phyloP scores from a whole-genome alignment of 805 yeast genomes.

The Kuraishia capsulata region DNA sequence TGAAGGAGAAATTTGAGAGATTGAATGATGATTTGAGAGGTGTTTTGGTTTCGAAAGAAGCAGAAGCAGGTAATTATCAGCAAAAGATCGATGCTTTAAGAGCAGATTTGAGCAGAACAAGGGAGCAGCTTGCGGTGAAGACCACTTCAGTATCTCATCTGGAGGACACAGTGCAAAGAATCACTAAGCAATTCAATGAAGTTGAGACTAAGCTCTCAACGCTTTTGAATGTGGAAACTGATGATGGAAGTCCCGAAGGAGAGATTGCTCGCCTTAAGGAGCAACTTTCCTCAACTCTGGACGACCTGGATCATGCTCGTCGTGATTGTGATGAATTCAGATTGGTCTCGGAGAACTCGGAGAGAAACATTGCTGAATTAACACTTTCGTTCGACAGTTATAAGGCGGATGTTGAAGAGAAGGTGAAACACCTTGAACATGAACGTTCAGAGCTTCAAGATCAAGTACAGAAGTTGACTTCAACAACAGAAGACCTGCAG shows the following conservation, averaged over 20 bases:
- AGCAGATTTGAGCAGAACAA: conserved; percentile 30
- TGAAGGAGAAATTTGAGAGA: conserved; percentile 37
- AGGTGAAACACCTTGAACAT: conserved; percentile 6
- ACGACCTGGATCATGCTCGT: neutral
- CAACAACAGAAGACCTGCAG: conserved; percentile 14
- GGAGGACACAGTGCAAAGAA: conserved; percentile 8
- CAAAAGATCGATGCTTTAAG: conserved; percentile 50
- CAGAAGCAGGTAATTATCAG: conserved; percentile 46
- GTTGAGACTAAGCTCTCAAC: conserved; percentile 23
- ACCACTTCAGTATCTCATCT: conserved; percentile 24
- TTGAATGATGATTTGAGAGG: conserved; percentile 43
- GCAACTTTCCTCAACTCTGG: conserved; percentile 5
- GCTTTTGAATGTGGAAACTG: conserved; percentile 49
- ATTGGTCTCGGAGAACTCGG: conserved; percentile 56
- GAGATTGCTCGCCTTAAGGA: conserved; percentile 22
- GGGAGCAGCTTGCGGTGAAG: conserved; percentile 32
- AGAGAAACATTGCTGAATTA: conserved; percentile 49
- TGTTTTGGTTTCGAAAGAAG: conserved; percentile 42
- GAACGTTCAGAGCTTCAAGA: conserved; percentile 13
- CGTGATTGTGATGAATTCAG: conserved; percentile 37
- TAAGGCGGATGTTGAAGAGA: conserved; percentile 19
- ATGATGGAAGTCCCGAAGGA: conserved; percentile 54
- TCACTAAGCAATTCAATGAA: conserved; percentile 15
- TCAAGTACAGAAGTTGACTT: conserved; percentile 20
- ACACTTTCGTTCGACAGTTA: conserved; percentile 43